Evolutionary conservation across 1,284 basidiomycete species (phyloP), one percentile per base, ranked within the genome.

Genomic region (Cutaneotrichosporon sp.): DNA sequence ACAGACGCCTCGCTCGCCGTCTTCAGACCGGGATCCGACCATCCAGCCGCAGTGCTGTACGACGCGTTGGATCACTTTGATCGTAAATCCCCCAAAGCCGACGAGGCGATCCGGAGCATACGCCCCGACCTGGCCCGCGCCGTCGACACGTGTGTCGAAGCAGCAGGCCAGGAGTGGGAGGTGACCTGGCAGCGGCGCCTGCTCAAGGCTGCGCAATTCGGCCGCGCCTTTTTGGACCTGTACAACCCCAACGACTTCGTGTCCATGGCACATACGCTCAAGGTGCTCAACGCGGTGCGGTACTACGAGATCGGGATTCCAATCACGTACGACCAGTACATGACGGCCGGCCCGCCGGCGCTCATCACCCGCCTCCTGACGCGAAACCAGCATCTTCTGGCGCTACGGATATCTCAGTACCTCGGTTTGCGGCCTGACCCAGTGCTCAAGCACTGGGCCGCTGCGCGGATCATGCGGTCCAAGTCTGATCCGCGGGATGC

Each of bases 381-480:
- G 0, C 85, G 92, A 12, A 90, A 91, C 60, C 80, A 92, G 56
- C 93, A 98, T 69, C 82, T 97, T 1, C 83, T 97, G 27, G 90
- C 92, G 2, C 82, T 97, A 6, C 84, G 90, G n/a, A 86, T 98
- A 57, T 92, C 92, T 1, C 81, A 83, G 9, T 90, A 85, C 74
- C 81, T 98, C 14, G 81, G 81, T 6, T 78, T 97, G 20, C 86
- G 88, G 25, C 87, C 90, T 0, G 88, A 93, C 58, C 80, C 84
- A 0, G 91, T 98, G 0, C 78, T 98, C 39, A 89, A 87, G 63
- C 94, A 97, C 69, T 98, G 96, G 96, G 93, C 96, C 0, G 85
- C 85, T 55, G 87, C 89, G 6, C 94, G 96, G 73, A 93, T 98
- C 52, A 74, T 84, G 24, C 82, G 82, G 7, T 84, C 88, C 8